Conservation (phyloP, 75 land plant genomes). For the Selaginella tamariscina region DNA sequence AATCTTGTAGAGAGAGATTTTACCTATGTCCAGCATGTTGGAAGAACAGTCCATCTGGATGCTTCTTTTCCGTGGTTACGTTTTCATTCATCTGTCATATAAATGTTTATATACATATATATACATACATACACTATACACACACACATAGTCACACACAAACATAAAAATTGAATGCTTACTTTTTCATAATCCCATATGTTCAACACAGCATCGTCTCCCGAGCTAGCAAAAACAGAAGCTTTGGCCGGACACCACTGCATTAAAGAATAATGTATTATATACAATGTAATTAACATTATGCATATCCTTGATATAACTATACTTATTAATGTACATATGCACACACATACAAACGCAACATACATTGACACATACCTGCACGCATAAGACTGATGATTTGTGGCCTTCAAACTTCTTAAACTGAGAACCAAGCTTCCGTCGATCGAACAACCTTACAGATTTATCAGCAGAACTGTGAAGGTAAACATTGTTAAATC, state of each 20-base stretch:
- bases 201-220: slow-evolving; percentile 86
- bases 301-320: background rate
- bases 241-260: slow-evolving; percentile 94
- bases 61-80: slow-evolving; percentile 21
- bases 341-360: no score
- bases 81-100: slow-evolving; percentile 50
- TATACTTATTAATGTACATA: background rate
- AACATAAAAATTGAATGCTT: background rate
- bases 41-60: slow-evolving; percentile 79
- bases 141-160: background rate
- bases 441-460: slow-evolving; percentile 87
- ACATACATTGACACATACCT: slow-evolving; percentile 45
- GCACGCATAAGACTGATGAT: slow-evolving; percentile 90
- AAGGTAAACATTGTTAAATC: background rate
- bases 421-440: slow-evolving; percentile 73
- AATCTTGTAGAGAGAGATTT: no score
- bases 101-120: background rate
- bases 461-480: slow-evolving; percentile 88
- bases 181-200: slow-evolving; percentile 94
- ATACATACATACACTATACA: no score
- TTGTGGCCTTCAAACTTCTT: slow-evolving; percentile 80
- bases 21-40: slow-evolving; percentile 97
- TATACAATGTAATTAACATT: slow-evolving; percentile 4
- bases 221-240: slow-evolving; percentile 95
- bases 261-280: no score